Base-by-base conservation (phyloP, 768 basidiomycete genomes). In the Gloeostereum incarnatum region DNA sequence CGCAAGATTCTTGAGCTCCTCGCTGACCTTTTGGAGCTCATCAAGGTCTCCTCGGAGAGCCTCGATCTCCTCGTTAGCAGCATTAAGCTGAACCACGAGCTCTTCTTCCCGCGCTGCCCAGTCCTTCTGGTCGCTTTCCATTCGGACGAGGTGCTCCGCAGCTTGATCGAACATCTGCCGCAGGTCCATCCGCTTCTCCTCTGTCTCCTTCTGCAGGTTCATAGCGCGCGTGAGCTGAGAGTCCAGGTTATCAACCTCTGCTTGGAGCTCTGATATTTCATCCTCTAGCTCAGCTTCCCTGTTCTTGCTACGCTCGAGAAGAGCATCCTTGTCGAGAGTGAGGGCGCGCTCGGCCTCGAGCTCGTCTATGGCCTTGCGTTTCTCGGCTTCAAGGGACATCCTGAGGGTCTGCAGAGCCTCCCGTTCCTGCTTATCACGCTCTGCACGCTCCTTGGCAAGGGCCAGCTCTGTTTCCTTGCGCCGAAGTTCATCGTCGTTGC, bases 401-500 rank as follows among this genome's bases (percentile, higher is more conserved):
- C 85, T 86, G 31, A 93, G 62, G 44, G 65, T 75, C 55, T 92
- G 83, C 37, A 98, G 53, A 13, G 77, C 75, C 49, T 81, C 81
- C 35, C 75, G 73, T 58, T 93, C 94, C 41, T 71, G 70, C 48
- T 84, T 78, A 41, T 98, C 94, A 20, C 83, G 73, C 52, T 93
- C 89, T 0, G 89, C 90, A 6, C 85, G 69, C 51, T 96, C 91
- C 52, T 80, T 84, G 38, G 79, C 73, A 34, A 91, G 62, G 1
- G 73, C 63, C 9, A 97, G 63, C 51, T 99, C 96, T 1, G 78
- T 68, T 39, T 91, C 87, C 56, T 94, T 94, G 57, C 75, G 73
- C 11, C 85, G 73, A 4, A 98, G 71, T 54, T 94, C 94, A 27
- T 93, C 91, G 51, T 98, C 94, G 45, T 78, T 85, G 13, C 91